Evolutionary conservation across 176 grass and related monocot genomes (phyloP).

Genomic region (Avena eriantha): DNA sequence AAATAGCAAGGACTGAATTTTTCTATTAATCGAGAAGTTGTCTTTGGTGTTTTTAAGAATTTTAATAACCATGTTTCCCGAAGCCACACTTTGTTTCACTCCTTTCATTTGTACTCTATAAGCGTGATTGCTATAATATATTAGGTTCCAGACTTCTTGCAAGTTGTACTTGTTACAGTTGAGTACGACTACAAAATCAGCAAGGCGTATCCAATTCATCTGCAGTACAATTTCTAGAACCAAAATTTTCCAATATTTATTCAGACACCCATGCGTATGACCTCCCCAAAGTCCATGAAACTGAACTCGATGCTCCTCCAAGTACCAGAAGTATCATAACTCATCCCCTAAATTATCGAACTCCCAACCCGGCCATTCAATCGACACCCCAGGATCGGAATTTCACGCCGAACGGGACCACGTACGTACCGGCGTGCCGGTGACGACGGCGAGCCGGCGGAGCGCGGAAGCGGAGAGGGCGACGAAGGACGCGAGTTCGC

Average conservation of each 20-base stretch:
- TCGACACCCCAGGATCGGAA: not conserved
- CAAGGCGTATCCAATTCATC: not conserved
- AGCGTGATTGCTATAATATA: too few relatives aligned
- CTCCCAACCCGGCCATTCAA: not conserved
- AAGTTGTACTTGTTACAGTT: not conserved
- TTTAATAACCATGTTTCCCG: too few relatives aligned
- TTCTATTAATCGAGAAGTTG: too few relatives aligned
- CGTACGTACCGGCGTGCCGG: slow-evolving; percentile 66
- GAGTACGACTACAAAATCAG: not conserved
- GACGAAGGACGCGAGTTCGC: slow-evolving; percentile 65
- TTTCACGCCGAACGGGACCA: not conserved
- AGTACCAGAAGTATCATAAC: not conserved
- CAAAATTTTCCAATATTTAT: not conserved
- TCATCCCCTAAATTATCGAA: not conserved
- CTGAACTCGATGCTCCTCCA: not conserved
- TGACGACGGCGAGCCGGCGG: slow-evolving; percentile 66
- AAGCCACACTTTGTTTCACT: too few relatives aligned
- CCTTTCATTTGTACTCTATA: too few relatives aligned
- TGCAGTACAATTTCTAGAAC: not conserved
- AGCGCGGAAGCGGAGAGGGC: slow-evolving; percentile 56
- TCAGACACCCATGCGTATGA: not conserved
- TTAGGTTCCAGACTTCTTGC: not conserved
- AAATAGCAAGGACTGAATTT: too few relatives aligned
- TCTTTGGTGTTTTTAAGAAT: too few relatives aligned
- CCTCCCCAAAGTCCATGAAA: not conserved